A percentile compares a stretch with the other conserved stretches of the same genome.
Conservation (phyloP, 768 basidiomycete genomes). For the Russula vinacea region DNA sequence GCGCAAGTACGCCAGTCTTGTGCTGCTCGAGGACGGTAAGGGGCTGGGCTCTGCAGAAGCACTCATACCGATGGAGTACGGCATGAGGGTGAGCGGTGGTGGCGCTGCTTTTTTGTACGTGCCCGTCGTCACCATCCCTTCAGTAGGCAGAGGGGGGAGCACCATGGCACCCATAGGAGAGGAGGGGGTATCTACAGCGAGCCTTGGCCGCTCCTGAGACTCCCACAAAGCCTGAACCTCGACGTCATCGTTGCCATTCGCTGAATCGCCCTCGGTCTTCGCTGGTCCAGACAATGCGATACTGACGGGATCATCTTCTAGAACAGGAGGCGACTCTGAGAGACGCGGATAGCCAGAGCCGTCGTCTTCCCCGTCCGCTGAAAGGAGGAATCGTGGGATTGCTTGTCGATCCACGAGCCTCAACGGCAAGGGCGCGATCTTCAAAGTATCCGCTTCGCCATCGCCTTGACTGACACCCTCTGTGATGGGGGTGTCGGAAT, state of each 20-base stretch:
- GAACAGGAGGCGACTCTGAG: conserved; percentile 28
- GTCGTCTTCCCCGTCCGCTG: conserved; percentile 30
- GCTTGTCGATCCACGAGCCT: conserved; percentile 46
- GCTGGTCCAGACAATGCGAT: conserved; percentile 33
- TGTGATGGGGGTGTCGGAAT: conserved; percentile 2
- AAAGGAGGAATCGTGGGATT: conserved; percentile 31
- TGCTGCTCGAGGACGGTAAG: conserved; percentile 39
- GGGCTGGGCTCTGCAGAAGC: conserved; percentile 42
- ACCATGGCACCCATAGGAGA: conserved; percentile 36
- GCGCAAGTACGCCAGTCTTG: conserved; percentile 47
- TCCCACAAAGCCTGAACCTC: conserved; percentile 34
- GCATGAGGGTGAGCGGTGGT: conserved; percentile 48
- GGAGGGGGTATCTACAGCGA: conserved; percentile 44
- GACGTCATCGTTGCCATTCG: conserved; percentile 44
- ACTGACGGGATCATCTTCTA: conserved; percentile 42
- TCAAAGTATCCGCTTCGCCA: conserved; percentile 30
- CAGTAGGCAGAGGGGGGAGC: conserved; percentile 39
- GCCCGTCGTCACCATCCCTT: conserved; percentile 15
- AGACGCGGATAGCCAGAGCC: conserved; percentile 16
- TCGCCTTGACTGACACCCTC: conserved; percentile 32
- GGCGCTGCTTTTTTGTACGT: conserved; percentile 47
- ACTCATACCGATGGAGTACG: conserved; percentile 34
- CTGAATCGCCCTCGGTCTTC: conserved; percentile 37
- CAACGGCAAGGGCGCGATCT: conserved; percentile 46
- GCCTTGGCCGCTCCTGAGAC: conserved; percentile 33